Percentiles rank a stretch among this genome's conserved stretches.
Evolutionary conservation across 2,329 filamentous ascomycete genomes (phyloP).

Genomic region (Moelleriella libera): DNA sequence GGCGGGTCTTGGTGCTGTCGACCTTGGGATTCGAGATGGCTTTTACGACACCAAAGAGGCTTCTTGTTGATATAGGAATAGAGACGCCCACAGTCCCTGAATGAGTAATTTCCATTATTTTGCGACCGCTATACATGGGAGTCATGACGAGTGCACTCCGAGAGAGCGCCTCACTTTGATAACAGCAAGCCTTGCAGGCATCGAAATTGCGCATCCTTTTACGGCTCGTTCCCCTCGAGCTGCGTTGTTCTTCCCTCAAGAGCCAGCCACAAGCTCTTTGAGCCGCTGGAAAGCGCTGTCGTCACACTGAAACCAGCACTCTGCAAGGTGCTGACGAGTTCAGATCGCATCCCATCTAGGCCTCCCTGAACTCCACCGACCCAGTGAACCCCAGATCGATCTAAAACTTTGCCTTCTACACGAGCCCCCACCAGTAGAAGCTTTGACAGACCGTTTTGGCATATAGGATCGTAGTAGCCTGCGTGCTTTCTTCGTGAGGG

Average conservation of each 20-base stretch:
- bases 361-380: slow-evolving; percentile 67
- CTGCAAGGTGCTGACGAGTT: slow-evolving; percentile 72
- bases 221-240: slow-evolving; percentile 23
- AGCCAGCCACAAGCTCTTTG: slow-evolving; percentile 74
- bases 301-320: slow-evolving; percentile 66
- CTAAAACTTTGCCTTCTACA: slow-evolving; percentile 75
- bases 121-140: too few species aligned
- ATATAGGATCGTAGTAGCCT: slow-evolving; percentile 63
- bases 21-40: too few species aligned
- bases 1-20: too few species aligned
- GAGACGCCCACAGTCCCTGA: too few species aligned
- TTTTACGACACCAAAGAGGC: too few species aligned
- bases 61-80: too few species aligned
- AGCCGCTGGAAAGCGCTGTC: slow-evolving; percentile 62
- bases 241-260: slow-evolving; percentile 70
- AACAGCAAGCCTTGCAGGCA: too few species aligned
- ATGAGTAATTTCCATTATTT: too few species aligned
- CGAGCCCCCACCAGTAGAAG: slow-evolving; percentile 75
- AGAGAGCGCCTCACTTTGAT: too few species aligned
- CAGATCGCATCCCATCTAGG: slow-evolving; percentile 63
- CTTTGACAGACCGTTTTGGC: slow-evolving; percentile 76
- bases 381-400: slow-evolving; percentile 52
- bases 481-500: slow-evolving; percentile 65
- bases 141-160: too few species aligned
- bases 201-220: too few species aligned